Base-by-base conservation (phyloP, 116 monocot genomes). In the Cymodocea nodosa region DNA sequence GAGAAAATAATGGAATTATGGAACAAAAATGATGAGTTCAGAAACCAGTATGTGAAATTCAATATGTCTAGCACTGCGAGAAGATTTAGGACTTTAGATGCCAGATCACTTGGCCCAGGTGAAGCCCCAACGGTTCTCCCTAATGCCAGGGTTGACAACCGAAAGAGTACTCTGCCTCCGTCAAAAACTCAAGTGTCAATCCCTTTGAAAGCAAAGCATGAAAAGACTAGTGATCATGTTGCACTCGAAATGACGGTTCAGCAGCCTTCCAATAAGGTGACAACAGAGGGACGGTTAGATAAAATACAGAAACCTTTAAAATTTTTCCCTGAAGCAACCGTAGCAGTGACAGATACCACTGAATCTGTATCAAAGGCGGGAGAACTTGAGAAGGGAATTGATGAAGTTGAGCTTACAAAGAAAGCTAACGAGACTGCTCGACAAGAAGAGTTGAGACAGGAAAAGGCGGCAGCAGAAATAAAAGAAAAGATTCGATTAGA, bases 1-100 rank as follows among this genome's bases (percentile, higher is more conserved):
- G 95, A 90, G 69, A 87, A 49, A 56, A 35, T 87, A 39, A 87
- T 97, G 95, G 75, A 81, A 39, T 39, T 97, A 13, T 97, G 95
- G 91, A 97, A 97, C 69, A 85, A 72, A 15, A 69, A 85, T 61
- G 72, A 75, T 15, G 81, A 80, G 23, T 97, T 97, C 68, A 78
- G 91, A 17, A 79, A 75, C 37, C 72, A 80, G 23, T 97, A 97
- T 71, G 75, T 97, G 15, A 71, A 79, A 68, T 81, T 68, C 52
- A 95, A 87, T 52, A n/a, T 68, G 65, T 39, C 50, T 16, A 90
- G 77, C 70, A 85, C 76, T 24, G 14, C 85, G 13, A 83, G 81
- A 59, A 90, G 90, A 78, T 71, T 90, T 17, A 74, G 70, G 56
- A 85, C 90, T 34, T 22, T 60, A 8, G 95, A 95, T 80, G 87